These are phyloP conservation scores for Cavenderia fasciculata DNA, from an alignment of 78 protist species.

Conservation along the genomic window DNA sequence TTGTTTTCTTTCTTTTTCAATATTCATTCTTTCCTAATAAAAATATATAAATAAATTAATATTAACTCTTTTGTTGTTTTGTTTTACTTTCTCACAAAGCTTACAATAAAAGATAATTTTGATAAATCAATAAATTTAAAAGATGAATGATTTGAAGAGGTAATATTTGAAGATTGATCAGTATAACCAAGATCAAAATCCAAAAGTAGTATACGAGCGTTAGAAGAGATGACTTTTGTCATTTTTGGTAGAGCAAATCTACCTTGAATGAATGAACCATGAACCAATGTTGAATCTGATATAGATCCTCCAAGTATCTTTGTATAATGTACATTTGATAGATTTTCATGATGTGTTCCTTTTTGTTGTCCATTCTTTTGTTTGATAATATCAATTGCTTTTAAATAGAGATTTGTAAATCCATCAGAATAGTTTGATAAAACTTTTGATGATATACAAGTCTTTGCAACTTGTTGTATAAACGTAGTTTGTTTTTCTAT, in stretches of 20 bases:
- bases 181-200: constrained; percentile 42
- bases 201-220: neutral
- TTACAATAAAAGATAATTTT: neutral
- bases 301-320: constrained; percentile 47
- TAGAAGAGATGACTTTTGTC: neutral
- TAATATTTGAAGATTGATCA: constrained; percentile 1
- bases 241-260: neutral
- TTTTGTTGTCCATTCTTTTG: neutral
- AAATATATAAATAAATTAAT: neutral
- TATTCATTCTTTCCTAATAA: neutral
- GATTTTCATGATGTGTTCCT: neutral
- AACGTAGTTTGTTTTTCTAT: neutral
- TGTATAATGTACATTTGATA: constrained; percentile 19
- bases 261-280: constrained; percentile 12
- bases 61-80: neutral
- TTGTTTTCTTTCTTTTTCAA: neutral
- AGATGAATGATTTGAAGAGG: too few relatives aligned
- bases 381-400: neutral
- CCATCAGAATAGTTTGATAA: neutral
- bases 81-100: neutral
- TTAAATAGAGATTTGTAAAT: constrained; percentile 5
- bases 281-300: constrained; percentile 11
- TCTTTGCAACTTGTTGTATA: constrained; percentile 11
- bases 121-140: too few relatives aligned
- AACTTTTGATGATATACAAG: constrained; percentile 45